A percentile compares a stretch with the other conserved stretches of the same genome.
Evolutionary conservation across 2,329 filamentous ascomycete species (phyloP).

Genomic region (Magnaporthales sp.): DNA sequence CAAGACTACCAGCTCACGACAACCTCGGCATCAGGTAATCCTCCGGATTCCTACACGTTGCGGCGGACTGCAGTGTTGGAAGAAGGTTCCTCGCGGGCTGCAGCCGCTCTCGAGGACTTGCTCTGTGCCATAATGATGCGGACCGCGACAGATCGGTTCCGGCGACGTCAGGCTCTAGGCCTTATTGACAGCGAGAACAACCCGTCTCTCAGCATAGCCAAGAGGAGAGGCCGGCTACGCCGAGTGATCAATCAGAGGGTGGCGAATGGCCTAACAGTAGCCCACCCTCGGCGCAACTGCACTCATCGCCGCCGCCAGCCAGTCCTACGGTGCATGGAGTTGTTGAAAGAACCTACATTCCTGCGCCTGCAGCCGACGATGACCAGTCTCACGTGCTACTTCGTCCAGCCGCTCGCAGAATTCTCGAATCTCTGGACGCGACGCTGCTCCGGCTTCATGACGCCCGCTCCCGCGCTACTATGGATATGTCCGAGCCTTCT

Average conservation of each 20-base stretch:
- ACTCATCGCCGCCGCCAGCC: not conserved
- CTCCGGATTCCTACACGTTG: constrained; percentile 42
- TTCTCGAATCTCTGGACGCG: constrained; percentile 60
- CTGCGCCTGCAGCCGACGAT: constrained; percentile 62
- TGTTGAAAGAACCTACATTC: constrained; percentile 24
- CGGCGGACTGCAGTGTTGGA: constrained; percentile 27
- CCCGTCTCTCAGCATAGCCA: not conserved
- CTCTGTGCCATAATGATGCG: constrained; percentile 58
- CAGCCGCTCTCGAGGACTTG: constrained; percentile 54
- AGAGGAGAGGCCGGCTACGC: constrained; percentile 4
- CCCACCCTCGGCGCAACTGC: constrained; percentile 2
- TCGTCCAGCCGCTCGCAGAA: constrained; percentile 59
- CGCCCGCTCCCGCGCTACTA: constrained; percentile 44
- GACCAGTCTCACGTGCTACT: constrained; percentile 56
- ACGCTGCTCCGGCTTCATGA: constrained; percentile 65
- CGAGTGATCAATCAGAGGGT: constrained; percentile 9
- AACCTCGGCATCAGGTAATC: constrained; percentile 26
- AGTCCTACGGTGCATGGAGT: not conserved
- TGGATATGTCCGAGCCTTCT: constrained; percentile 15
- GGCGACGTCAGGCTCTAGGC: constrained; percentile 5
- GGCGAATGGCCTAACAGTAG: constrained; percentile 1
- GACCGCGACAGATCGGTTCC: constrained; percentile 58
- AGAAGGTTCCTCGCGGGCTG: constrained; percentile 32
- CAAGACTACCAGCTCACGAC: constrained; percentile 36
- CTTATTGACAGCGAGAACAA: constrained; percentile 10